A percentile compares a stretch with the other conserved stretches of the same genome.
These are phyloP conservation scores for Russula sp. DNA, from an alignment of 768 basidiomycete species.

Conservation along the genomic window DNA sequence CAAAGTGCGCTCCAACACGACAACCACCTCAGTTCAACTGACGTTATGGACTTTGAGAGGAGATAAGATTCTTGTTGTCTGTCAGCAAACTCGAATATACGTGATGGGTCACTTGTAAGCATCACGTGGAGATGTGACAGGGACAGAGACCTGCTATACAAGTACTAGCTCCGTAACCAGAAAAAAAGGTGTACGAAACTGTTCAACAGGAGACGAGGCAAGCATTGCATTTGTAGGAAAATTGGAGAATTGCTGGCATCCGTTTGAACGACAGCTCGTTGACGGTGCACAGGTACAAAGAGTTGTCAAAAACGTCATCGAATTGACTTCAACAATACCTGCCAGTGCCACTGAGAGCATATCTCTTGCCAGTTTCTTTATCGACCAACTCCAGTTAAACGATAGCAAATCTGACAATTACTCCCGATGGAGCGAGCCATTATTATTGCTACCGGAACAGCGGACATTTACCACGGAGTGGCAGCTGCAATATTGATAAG, in stretches of 20 bases:
- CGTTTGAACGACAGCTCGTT: not conserved
- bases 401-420: not conserved
- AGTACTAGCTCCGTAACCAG: not conserved
- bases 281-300: not conserved
- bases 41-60: not conserved
- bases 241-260: slow-evolving; percentile 2
- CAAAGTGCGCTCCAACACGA: not conserved
- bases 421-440: slow-evolving; percentile 8
- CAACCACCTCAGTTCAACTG: not conserved
- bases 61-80: not conserved
- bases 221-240: not conserved
- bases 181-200: not conserved
- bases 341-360: not conserved
- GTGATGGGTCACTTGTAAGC: not conserved
- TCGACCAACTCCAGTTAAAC: not conserved
- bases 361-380: not conserved
- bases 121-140: slow-evolving; percentile 1
- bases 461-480: too few relatives aligned
- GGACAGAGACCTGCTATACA: not conserved
- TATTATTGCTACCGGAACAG: slow-evolving; percentile 6
- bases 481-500: not conserved
- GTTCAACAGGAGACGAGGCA: not conserved
- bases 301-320: too few relatives aligned
- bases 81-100: too few relatives aligned
- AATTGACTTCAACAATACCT: not conserved